Evolutionary conservation across 2,329 filamentous ascomycete species (phyloP).

Genomic region (Didymella keratinophila): DNA sequence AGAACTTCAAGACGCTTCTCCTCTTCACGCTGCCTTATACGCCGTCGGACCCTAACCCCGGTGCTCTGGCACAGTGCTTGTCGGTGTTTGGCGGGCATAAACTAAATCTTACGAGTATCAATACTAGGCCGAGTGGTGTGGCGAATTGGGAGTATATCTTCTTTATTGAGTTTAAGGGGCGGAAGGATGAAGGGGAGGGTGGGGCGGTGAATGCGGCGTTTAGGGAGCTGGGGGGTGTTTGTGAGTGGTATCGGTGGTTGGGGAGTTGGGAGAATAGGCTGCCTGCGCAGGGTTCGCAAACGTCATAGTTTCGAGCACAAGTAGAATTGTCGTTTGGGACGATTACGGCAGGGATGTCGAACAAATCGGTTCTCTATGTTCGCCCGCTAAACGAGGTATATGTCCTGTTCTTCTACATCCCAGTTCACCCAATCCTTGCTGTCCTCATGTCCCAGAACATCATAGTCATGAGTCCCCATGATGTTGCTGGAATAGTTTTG

Average conservation of each 20-base stretch:
- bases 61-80: slow-evolving; percentile 82
- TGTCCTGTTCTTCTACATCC: not conserved
- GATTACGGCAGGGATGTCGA: no score
- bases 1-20: slow-evolving; percentile 72
- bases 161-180: slow-evolving; percentile 86
- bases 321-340: no score
- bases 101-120: slow-evolving; percentile 90
- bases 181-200: slow-evolving; percentile 64
- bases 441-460: no score
- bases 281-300: not conserved
- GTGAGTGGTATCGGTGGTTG: slow-evolving; percentile 71
- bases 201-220: slow-evolving; percentile 68
- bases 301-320: no score
- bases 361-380: no score
- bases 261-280: slow-evolving; percentile 65
- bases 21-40: slow-evolving; percentile 82
- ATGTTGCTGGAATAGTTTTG: no score
- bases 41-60: slow-evolving; percentile 76
- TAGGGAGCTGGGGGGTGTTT: slow-evolving; percentile 63
- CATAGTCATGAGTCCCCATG: no score
- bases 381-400: no score
- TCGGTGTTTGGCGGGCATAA: slow-evolving; percentile 76
- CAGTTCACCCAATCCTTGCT: not conserved
- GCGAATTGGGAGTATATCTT: slow-evolving; percentile 91
- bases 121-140: slow-evolving; percentile 78